Evolutionary conservation across 169 alveolate species (phyloP).

Genomic region (Cryptosporidium sp.): DNA sequence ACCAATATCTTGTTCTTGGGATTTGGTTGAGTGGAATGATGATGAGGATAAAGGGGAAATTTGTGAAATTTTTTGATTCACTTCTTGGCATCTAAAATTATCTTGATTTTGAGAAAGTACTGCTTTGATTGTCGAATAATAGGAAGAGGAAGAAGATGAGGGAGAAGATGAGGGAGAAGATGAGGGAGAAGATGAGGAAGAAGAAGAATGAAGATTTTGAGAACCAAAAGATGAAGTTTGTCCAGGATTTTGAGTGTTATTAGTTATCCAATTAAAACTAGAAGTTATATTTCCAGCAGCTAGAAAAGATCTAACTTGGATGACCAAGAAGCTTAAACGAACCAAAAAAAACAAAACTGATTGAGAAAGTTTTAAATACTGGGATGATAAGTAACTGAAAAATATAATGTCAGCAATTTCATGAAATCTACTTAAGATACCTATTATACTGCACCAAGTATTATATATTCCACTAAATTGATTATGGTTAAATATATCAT

Average conservation of each 20-base stretch:
- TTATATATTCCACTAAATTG: not conserved
- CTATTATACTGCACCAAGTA: conserved; percentile 10
- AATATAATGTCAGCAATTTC: conserved; percentile 11
- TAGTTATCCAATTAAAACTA: not conserved
- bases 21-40: conserved; percentile 1
- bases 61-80: not conserved
- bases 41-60: not conserved
- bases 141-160: not conserved
- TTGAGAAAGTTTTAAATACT: not conserved
- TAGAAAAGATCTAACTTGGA: conserved; percentile 23
- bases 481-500: not conserved
- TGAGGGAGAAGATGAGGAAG: not conserved
- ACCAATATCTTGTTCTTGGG: not conserved
- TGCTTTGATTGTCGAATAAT: not conserved
- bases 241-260: not conserved
- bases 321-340: not conserved
- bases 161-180: not conserved
- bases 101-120: not conserved
- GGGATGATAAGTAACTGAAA: not conserved
- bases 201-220: not conserved
- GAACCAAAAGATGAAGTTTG: not conserved
- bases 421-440: conserved; percentile 13
- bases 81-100: not conserved
- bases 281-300: conserved; percentile 15
- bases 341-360: conserved; percentile 11